Base-by-base conservation (phyloP, 768 basidiomycete genomes). In the Lactifluus pinguis region DNA sequence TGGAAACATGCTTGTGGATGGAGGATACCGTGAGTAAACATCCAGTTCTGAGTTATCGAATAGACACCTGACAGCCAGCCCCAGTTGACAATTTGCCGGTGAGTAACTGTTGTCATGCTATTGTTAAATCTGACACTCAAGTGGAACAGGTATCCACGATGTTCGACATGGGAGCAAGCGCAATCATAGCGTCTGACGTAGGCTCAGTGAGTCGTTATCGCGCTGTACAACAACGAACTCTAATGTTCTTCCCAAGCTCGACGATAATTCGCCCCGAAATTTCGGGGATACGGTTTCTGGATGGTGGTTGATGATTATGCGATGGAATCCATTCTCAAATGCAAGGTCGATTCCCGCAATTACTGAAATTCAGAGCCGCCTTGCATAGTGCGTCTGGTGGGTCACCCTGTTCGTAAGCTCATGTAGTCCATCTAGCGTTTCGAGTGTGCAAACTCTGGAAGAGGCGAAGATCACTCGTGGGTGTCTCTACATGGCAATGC, bases 261-360 rank as follows among this genome's bases (percentile, higher is more conserved):
- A 98, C 68, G 97, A 99, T 70, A 98, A 95, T 60, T 91, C 91
- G 1, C 94, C 95, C 0, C 81, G 97, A 55, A 87, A 89, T 66
- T 97, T 95, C 72, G 94, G 97, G 6, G 97, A 99, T 68, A 86
- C 90, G 1, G 80, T 99, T 3, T 97, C 94, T 3, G 97, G 97
- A 32, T 97, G 91, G 86, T 98, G 92, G 90, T 80, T 98, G 17
- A 76, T 98, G 54, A 70, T 98, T 62, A 98, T 97, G 71, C 78
- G 92, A 53, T 98, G 85, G 86, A 95, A 94, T 69, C 93, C 93
- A 0, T 94, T 94, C 70, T 89, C 89, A 6, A 83, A 79, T 69
- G 83, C 85, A 38, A 78, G 82, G 58, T 83, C 80, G 57, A 81
- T 95, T 17, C 94, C 94, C 38, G 85, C 87, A 14, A 92, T 95